Percentiles rank a stretch among this genome's conserved stretches.
Conservation (phyloP, 768 basidiomycete species). For the Mycena rebaudengoi region DNA sequence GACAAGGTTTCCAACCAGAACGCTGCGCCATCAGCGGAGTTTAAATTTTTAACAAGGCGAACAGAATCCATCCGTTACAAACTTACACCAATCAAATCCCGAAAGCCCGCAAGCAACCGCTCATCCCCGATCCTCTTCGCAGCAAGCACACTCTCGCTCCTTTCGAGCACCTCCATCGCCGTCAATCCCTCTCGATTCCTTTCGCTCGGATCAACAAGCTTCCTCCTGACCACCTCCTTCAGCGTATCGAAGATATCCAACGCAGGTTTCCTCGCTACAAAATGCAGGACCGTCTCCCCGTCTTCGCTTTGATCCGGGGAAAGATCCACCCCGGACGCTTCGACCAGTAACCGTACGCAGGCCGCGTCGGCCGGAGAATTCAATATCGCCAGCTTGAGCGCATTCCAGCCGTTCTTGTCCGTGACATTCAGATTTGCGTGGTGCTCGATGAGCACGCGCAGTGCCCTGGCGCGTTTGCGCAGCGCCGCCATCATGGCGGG, state of each 20-base stretch:
- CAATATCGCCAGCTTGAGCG: background rate
- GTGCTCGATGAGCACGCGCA: background rate
- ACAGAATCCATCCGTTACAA: background rate
- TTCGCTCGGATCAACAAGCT: background rate
- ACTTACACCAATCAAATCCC: background rate
- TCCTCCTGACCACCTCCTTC: background rate
- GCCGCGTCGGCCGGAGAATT: background rate
- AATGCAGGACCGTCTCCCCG: background rate
- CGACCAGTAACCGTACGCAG: background rate
- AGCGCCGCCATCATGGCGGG: background rate
- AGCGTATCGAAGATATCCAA: background rate
- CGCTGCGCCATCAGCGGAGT: background rate
- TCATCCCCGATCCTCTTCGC: background rate
- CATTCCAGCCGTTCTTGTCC: background rate
- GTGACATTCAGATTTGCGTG: background rate
- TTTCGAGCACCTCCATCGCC: background rate
- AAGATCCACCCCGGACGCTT: background rate
- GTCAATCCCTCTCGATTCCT: background rate
- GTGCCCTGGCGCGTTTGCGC: background rate
- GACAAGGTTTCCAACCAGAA: background rate
- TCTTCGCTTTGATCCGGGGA: background rate
- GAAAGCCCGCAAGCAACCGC: background rate
- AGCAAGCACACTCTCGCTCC: background rate
- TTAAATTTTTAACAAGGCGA: background rate
- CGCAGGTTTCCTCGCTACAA: background rate